Conservation (phyloP, 2,329 filamentous ascomycete species). For the Xylaria multiplex region DNA sequence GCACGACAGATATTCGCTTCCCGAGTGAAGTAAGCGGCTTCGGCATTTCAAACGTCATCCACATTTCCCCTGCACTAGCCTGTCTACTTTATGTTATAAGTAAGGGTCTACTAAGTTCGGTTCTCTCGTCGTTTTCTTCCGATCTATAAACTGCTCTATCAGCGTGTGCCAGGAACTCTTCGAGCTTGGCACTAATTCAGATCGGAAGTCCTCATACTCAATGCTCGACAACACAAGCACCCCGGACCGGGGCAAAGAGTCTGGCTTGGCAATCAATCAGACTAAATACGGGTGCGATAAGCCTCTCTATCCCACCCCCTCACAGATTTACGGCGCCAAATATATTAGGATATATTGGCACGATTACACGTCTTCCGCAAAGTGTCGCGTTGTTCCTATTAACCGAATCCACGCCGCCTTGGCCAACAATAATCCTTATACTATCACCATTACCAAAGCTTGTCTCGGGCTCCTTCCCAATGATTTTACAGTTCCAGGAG, state of each 20-base stretch:
- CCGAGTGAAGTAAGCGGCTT: too few relatives aligned
- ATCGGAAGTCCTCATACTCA: background rate
- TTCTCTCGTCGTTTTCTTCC: too few relatives aligned
- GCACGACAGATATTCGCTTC: too few relatives aligned
- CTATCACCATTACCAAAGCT: slow-evolving; percentile 71
- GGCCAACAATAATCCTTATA: slow-evolving; percentile 55
- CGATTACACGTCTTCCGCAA: slow-evolving; percentile 77
- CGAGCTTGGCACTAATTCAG: background rate
- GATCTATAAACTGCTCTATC: too few relatives aligned
- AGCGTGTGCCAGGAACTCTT: background rate
- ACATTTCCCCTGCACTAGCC: too few relatives aligned
- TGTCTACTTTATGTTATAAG: too few relatives aligned
- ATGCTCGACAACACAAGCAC: background rate
- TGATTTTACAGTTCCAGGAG: slow-evolving; percentile 65
- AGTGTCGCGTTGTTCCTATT: slow-evolving; percentile 75
- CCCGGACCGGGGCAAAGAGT: background rate
- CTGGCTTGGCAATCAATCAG: background rate
- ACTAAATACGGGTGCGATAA: too few relatives aligned
- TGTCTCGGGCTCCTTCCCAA: slow-evolving; percentile 74
- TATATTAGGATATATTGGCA: slow-evolving; percentile 81
- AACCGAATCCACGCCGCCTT: slow-evolving; percentile 62
- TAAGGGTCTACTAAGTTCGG: too few relatives aligned
- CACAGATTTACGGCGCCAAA: slow-evolving; percentile 54
- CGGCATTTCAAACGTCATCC: too few relatives aligned
- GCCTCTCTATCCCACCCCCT: background rate